Evolutionary conservation across 768 basidiomycete species (phyloP).

Genomic region (Amanita inopinata): DNA sequence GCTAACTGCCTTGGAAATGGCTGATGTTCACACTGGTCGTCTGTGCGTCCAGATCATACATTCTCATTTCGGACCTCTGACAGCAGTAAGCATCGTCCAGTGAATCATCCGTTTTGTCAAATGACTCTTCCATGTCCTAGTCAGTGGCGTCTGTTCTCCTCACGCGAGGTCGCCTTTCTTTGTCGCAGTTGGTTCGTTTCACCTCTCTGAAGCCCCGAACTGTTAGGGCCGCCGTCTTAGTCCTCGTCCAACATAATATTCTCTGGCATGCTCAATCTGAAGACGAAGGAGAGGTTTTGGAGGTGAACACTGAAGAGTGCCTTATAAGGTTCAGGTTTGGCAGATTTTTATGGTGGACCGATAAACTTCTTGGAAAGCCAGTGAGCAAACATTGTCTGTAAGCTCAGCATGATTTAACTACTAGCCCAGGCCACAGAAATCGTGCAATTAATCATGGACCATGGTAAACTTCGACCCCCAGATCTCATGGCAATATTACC

Average conservation of each 20-base stretch:
- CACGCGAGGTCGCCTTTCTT: slow-evolving; percentile 73
- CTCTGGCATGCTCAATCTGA: slow-evolving; percentile 74
- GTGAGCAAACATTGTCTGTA: no score
- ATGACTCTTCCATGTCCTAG: slow-evolving; percentile 27
- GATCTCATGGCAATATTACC: slow-evolving; percentile 53
- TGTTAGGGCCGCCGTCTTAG: slow-evolving; percentile 60
- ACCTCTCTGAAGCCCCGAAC: slow-evolving; percentile 57
- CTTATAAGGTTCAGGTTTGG: slow-evolving; percentile 78
- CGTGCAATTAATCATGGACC: slow-evolving; percentile 65
- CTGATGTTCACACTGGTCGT: slow-evolving; percentile 43
- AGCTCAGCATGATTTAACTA: no score
- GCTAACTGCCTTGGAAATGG: slow-evolving; percentile 29
- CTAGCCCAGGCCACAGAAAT: slow-evolving; percentile 73
- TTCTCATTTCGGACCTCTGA: slow-evolving; percentile 49
- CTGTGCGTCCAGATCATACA: slow-evolving; percentile 48
- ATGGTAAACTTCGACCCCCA: slow-evolving; percentile 75
- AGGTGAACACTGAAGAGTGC: slow-evolving; percentile 79
- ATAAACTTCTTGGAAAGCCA: slow-evolving; percentile 55
- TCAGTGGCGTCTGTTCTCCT: slow-evolving; percentile 65
- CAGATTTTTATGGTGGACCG: slow-evolving; percentile 66
- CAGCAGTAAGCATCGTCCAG: slow-evolving; percentile 14
- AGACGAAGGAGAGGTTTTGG: slow-evolving; percentile 67
- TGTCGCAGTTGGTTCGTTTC: slow-evolving; percentile 58
- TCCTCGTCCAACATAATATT: slow-evolving; percentile 86
- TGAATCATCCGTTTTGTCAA: neutral